Base-by-base conservation (phyloP, 2,329 filamentous ascomycete species). In the Alternaria dauci region DNA sequence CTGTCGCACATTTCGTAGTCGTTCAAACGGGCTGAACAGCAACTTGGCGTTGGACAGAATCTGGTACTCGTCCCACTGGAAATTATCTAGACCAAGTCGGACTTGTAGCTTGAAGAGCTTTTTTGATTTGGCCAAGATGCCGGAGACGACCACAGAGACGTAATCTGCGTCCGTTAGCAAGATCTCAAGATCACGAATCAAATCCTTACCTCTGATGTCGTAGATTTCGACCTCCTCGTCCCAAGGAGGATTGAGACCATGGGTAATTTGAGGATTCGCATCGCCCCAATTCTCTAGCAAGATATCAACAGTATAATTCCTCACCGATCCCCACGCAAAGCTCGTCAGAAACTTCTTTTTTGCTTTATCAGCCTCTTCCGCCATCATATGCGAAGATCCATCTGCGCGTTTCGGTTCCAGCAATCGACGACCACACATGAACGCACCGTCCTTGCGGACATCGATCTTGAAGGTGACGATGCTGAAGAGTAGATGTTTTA, bases 201-300 rank as follows among this genome's bases (percentile, higher is more conserved):
- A 12, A 4, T 9, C 1, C 61, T 36, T 41, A 73, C 71, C 71
- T 58, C 75, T 66, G 9, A 77, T 71, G 52, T 78, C 75, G 55
- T 78, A 78, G 30, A 78, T 67, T 51, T 78, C 75, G 2, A 78
- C 74, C 50, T 78, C 75, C 55, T 76, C 73, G 30, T 76, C 71
- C 74, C 73, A 78, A 1, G 50, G 12, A 23, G 52, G 44, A 25
- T 32, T 48, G 42, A 44, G 30, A 12, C 14, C 11, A 16, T 18
- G n/a, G 12, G 32, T 26, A 32, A 39, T 26, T 1, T 25, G 18
- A 8, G 44, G 23, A 28, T 38, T 18, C 34, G 41, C 11, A 34
- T 34, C 32, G 16, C 38, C 38, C 36, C 30, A 52, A 34, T 74
- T 75, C 44, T 77, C 72, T 1, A 77, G 65, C 11, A 72, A 39